These are phyloP conservation scores for Saccharomycopsis babjevae DNA, from an alignment of 805 yeast genomes.

Conservation along the genomic window DNA sequence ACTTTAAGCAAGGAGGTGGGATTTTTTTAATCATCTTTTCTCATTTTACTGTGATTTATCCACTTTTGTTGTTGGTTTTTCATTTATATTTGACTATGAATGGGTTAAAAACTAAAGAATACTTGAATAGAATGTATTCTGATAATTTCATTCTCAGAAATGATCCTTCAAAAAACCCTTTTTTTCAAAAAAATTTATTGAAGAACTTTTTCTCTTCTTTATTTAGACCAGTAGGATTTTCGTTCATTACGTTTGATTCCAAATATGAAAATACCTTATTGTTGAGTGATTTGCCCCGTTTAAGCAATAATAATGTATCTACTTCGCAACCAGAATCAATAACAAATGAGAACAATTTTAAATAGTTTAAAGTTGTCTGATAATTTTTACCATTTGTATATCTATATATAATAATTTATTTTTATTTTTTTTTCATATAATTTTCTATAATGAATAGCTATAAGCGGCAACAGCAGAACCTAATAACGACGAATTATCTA, in stretches of 20 bases:
- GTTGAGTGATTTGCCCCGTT: neutral
- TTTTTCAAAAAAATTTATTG: neutral
- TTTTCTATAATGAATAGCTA: neutral
- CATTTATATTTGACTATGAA: constrained; percentile 47
- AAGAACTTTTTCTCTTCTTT: neutral
- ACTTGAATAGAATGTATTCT: constrained; percentile 29
- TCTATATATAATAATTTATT: neutral
- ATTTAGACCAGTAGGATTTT: neutral
- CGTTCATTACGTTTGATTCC: neutral
- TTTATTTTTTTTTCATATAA: neutral
- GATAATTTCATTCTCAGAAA: neutral
- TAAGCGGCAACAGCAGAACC: neutral
- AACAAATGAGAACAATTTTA: neutral
- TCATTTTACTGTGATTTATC: constrained; percentile 40
- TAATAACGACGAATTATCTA: neutral
- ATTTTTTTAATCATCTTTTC: constrained; percentile 45
- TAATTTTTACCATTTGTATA: neutral
- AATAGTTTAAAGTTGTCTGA: neutral
- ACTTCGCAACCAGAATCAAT: neutral
- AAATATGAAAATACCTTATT: neutral
- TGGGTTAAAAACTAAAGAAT: constrained; percentile 68
- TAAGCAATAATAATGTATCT: neutral
- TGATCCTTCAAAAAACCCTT: neutral
- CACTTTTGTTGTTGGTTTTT: constrained; percentile 39
- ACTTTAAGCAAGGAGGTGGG: constrained; percentile 23